Evolutionary conservation across 108 stramenopile genomes (phyloP), one percentile per base, ranked within the genome.

Genomic region (Skeletonema costatum): DNA sequence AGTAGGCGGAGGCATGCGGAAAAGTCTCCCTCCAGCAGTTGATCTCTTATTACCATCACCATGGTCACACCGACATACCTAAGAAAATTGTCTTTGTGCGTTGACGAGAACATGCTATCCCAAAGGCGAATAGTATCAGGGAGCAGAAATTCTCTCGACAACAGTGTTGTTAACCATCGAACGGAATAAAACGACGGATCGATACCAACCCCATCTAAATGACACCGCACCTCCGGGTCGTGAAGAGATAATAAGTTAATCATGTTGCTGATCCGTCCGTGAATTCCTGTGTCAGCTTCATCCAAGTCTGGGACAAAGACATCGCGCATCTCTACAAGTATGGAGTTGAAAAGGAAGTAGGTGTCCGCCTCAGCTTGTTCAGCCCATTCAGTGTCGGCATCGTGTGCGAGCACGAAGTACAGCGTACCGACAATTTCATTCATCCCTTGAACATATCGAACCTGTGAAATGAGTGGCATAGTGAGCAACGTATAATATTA

Each of bases 361-460:
- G 98, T 89, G 78, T 97, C 97, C 16, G 92, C 96, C 78, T 98
- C 98, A n/a, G 92, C 90, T 38, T 92, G 70, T 21, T 74, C 68
- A 14, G 92, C 87, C 94, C 94, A 95, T 25, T 85, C 86, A 48
- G 86, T 85, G 66, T 87, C 88, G 33, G 74, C 67, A 65, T 96
- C 94, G 48, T 92, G 92, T 7, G 93, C 95, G n/a, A 98, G 68
- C 3, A 97, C 97, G 62, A 94, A 98, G 80, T 94, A 95, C 1
- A 98, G 79, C 9, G 97, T 96, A 13, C 90, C 97, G 7, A 94
- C 90, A 60, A 99, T 91, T 81, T 99, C 98, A 67, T 99, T 99
- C 98, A 99, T 99, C 30, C 98, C 98, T 76, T 99, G 98, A 31
- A 98, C 97, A 68, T 99, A 99, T 32, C 91, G 86, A 58, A 91